phyloP scores from a whole-genome alignment of 352 stramenopile species.

The Globisporangium sylvaticum region DNA sequence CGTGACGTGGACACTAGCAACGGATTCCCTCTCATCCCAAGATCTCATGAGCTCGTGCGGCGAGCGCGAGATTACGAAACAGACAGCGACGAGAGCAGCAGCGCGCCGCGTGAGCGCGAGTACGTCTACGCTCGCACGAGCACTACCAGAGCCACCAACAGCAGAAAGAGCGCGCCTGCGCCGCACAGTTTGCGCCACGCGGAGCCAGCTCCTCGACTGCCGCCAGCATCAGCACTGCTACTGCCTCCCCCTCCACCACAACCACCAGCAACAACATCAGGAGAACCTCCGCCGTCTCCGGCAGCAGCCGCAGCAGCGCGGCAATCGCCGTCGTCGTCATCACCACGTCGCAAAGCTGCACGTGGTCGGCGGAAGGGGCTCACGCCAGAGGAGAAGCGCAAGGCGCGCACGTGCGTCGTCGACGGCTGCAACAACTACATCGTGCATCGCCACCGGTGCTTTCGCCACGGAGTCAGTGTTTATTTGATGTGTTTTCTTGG shows the following conservation, averaged over 20 bases:
- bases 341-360: not conserved
- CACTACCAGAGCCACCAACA: not conserved
- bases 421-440: conserved; percentile 48
- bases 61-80: not conserved
- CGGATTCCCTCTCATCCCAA: not conserved
- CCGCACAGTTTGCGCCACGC: not conserved
- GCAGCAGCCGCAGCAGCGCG: not conserved
- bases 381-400: conserved; percentile 32
- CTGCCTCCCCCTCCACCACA: not conserved
- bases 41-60: not conserved
- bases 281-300: not conserved
- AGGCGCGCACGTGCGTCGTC: conserved; percentile 29
- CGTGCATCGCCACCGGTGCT: conserved; percentile 41
- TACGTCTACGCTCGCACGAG: not conserved
- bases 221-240: not conserved
- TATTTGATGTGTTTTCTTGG: not conserved
- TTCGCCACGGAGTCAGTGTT: conserved; percentile 29
- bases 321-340: not conserved
- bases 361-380: conserved; percentile 1
- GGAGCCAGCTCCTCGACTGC: not conserved
- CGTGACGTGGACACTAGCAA: not conserved
- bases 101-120: not conserved
- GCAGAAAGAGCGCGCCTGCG: not conserved
- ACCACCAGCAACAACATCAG: not conserved
- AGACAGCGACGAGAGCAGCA: not conserved